Base-by-base conservation (phyloP, 768 basidiomycete species). In the Boletus speciosus region DNA sequence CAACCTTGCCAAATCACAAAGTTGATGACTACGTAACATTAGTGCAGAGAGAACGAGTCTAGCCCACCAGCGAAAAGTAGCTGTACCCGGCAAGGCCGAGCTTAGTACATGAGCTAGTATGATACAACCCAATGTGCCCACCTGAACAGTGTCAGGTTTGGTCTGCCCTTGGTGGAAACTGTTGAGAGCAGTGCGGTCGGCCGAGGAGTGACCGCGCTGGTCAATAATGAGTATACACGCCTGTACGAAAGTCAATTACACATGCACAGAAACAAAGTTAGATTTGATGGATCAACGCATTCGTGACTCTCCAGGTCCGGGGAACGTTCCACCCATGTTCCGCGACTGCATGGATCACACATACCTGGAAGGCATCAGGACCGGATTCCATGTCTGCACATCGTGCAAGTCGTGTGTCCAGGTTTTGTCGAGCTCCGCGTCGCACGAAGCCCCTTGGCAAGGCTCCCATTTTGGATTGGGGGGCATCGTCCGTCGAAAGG, bases 81-180 rank as follows among this genome's bases (percentile, higher is more conserved):
- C 81, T 75, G 64, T 54, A 38, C 61, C 27, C 48, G 23, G 16
- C 34, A 46, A 51, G 36, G 15, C 37, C 51, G 41, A 19, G 31
- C 16, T 53, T 25, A 47, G 62, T 60, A 59, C 46, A 55, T 51
- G 23, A 56, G 29, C n/a, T 36, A 23, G 23, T 23, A 38, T 36
- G 47, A 38, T 35, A 8, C n/a, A 54, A 36, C 19, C 9, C 38
- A 41, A 27, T 19, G 73, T 16, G 61, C 68, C 57, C 64, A 83
- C 78, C 85, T 87, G 71, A 86, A 85, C 1, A 84, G 81, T 5
- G 85, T 83, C 43, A 89, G 77, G 69, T 87, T 89, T 19, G 75
- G 75, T 5, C 73, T 61, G 2, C 81, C 83, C 51, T 76, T 67
- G 5, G 61, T 54, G n/a, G 80, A 80, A 38, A 83, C 54, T 8